Percentiles rank a stretch among this genome's conserved stretches.
These are phyloP conservation scores for Candida michaelii DNA, from an alignment of 805 yeast genomes.

Conservation along the genomic window DNA sequence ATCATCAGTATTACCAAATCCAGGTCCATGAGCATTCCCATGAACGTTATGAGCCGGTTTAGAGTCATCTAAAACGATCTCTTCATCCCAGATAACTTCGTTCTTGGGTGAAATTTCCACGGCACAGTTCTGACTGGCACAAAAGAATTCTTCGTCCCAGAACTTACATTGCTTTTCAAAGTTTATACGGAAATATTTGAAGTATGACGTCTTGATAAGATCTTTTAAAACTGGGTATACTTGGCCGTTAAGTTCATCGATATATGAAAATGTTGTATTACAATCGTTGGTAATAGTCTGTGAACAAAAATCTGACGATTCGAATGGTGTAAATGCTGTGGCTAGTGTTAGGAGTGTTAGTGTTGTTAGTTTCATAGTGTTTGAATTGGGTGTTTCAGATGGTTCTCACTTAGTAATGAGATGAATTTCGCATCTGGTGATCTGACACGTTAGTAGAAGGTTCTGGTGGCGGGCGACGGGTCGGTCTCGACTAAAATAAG, in stretches of 20 bases:
- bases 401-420: too few species aligned
- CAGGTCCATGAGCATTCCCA: neutral
- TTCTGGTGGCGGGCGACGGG: neutral
- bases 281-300: conserved; percentile 45
- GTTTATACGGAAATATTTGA: conserved; percentile 83
- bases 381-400: too few species aligned
- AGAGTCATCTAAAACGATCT: conserved; percentile 13
- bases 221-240: conserved; percentile 51
- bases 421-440: neutral
- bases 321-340: conserved; percentile 35
- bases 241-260: conserved; percentile 35
- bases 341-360: neutral
- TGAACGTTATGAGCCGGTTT: conserved; percentile 9
- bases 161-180: conserved; percentile 82
- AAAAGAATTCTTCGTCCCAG: conserved; percentile 78
- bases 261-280: conserved; percentile 45
- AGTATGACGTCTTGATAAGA: conserved; percentile 73
- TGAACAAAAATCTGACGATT: conserved; percentile 44
- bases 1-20: neutral
- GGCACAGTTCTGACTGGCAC: conserved; percentile 87
- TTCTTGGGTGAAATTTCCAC: conserved; percentile 70
- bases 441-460: neutral
- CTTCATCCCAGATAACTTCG: conserved; percentile 55
- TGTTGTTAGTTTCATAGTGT: neutral
- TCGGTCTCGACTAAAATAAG: too few species aligned